A percentile compares a stretch with the other conserved stretches of the same genome.
These are phyloP conservation scores for Sclerotinia glacialis DNA, from an alignment of 2,329 filamentous ascomycete species.

Conservation along the genomic window DNA sequence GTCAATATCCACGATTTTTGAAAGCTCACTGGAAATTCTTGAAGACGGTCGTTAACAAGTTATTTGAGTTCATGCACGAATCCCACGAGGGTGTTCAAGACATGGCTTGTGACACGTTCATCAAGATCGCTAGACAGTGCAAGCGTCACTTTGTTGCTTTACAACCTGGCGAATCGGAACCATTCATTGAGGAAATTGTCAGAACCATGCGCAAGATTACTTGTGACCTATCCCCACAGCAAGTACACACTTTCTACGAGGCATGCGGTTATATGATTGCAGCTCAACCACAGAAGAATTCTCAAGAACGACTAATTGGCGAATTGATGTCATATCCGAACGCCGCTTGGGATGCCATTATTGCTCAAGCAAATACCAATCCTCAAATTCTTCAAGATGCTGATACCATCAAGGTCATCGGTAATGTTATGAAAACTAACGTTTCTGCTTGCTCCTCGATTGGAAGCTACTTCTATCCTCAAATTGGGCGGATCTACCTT, in stretches of 20 bases:
- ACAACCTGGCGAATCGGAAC: slow-evolving; percentile 89
- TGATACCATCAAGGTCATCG: slow-evolving; percentile 97
- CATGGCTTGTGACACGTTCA: slow-evolving; percentile 99
- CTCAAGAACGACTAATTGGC: slow-evolving; percentile 85
- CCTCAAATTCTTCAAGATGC: slow-evolving; percentile 84
- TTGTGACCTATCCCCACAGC: slow-evolving; percentile 88
- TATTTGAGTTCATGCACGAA: slow-evolving; percentile 99
- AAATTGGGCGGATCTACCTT: slow-evolving; percentile 95
- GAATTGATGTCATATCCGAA: slow-evolving; percentile 95
- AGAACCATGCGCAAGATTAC: slow-evolving; percentile 95
- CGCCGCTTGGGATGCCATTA: slow-evolving; percentile 92
- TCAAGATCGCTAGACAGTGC: slow-evolving; percentile 99
- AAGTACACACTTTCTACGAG: slow-evolving; percentile 98
- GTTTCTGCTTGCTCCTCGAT: slow-evolving; percentile 98
- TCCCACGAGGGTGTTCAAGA: slow-evolving; percentile 99
- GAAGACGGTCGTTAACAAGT: slow-evolving; percentile 98
- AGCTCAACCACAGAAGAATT: slow-evolving; percentile 90
- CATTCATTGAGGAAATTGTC: slow-evolving; percentile 98
- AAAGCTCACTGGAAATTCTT: slow-evolving; percentile 99
- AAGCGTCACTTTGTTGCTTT: slow-evolving; percentile 95
- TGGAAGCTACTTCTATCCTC: slow-evolving; percentile 94
- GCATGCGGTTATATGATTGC: slow-evolving; percentile 99
- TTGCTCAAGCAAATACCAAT: slow-evolving; percentile 79
- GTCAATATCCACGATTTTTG: slow-evolving; percentile 95
- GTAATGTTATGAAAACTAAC: slow-evolving; percentile 99